Evolutionary conservation across 2,329 filamentous ascomycete genomes (phyloP), one percentile per base, ranked within the genome.

Genomic region (Colletotrichum musae): DNA sequence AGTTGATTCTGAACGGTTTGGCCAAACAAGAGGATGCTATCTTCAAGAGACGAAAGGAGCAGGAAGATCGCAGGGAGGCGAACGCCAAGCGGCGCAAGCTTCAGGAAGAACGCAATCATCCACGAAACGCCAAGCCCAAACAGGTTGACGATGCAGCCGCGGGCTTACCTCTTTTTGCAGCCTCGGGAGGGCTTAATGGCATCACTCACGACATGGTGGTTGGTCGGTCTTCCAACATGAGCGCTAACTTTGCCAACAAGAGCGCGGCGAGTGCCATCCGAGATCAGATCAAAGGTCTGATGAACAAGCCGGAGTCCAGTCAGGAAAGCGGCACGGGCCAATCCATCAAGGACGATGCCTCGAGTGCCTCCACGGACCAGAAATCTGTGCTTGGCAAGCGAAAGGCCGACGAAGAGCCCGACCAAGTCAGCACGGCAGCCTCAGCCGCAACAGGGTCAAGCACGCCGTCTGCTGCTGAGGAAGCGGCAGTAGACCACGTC

Each of bases 1-100:
- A 99, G 78, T 86, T 92, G 74, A 98, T 99, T 76, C 85, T 99
- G 57, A 87, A 92, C 75, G 95, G 94, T 1, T 87, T 99, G 21
- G 96, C 94, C 1, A 95, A 93, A 79, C 94, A 97, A 80, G 96
- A 99, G 83, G 94, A 97, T 79, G 91, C 90, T 15, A 99, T 99
- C 67, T 99, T 99, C 82, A 91, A 91, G 75, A 91, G 94, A 71
- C 90, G 97, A 74, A 94, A 94, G 78, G 92, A 98, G 79, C 89
- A 90, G 1, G 95, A 98, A 71, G 93, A 98, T 68, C 90, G 93
- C 71, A 91, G 92, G 70, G 93, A 95, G 74, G 94, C 93, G 47
- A 92, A 91, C 73, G 88, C 91, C 72, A 94, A 95, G 81, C 86
- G 94, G 72, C 88, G 94, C 70, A 95, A 93, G 78, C 81, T 95